Base-by-base conservation (phyloP, 768 basidiomycete species). In the Auricularia sp. region DNA sequence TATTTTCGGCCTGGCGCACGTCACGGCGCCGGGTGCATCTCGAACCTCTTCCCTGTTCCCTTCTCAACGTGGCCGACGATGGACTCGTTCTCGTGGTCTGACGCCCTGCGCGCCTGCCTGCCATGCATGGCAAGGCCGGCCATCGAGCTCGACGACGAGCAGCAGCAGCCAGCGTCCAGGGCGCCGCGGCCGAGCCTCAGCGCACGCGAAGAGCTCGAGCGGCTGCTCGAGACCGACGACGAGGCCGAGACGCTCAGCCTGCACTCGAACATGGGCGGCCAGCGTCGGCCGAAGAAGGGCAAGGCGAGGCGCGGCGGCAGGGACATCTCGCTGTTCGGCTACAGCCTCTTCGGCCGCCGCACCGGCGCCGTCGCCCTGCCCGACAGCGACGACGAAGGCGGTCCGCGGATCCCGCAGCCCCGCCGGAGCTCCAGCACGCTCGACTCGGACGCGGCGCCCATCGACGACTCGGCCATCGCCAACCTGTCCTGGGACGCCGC, bases 381-480 rank as follows among this genome's bases (percentile, higher is more conserved):
- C 0, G 83, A 83, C n/a, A 79, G 80, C 14, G 85, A 86, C 10
- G 80, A 77, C 11, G 77, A 81, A 3, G 74, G 71, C 12, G 60
- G 67, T 1, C 47, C 47, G 7, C 47, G 62, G 10, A 64, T 16
- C 35, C 39, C 47, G 43, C 53, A 67, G 60, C 64, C 29, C 61
- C 34, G 72, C 74, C 29, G 71, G 74, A 1, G 73, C 78, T 2
- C 74, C 77, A 35, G 34, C 3, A 86, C 85, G 3, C 79, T 88
- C 53, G 88, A 90, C 72, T 84, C 85, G 0, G 88, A 90, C 66
- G 87, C 88, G 3, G 82, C 87, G 4, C 83, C 83, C 1, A 75
- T 90, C 14, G 86, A 87, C 61, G 72, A 82, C 6, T 77, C 81
- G 10, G 76, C 79, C 18, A 87, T 90, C 63, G 81, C 78, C 61